phyloP scores from a whole-genome alignment of 768 basidiomycete genomes.

The Favolaschia claudopus region DNA sequence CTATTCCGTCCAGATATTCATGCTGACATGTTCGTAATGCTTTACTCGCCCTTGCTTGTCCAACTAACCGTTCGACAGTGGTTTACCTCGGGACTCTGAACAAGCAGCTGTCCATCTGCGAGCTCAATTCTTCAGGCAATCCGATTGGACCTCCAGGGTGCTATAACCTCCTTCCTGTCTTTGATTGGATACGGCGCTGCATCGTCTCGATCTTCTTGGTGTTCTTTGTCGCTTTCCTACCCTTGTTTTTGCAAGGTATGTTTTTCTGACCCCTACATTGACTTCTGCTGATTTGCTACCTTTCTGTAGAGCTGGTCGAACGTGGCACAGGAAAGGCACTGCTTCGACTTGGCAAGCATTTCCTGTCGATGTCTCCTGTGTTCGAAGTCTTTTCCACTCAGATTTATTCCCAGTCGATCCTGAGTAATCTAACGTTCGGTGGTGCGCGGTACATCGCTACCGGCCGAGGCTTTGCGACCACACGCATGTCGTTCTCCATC shows the following conservation, averaged over 20 bases:
- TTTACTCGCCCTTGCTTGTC: slow-evolving; percentile 10
- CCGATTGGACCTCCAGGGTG: slow-evolving; percentile 89
- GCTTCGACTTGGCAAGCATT: slow-evolving; percentile 94
- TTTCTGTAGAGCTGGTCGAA: slow-evolving; percentile 84
- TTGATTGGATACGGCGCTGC: slow-evolving; percentile 97
- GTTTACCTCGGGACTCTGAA: slow-evolving; percentile 96
- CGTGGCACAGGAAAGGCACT: slow-evolving; percentile 95
- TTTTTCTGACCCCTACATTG: slow-evolving; percentile 1
- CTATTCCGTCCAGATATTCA: slow-evolving; percentile 96
- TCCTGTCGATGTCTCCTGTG: slow-evolving; percentile 94
- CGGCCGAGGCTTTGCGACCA: slow-evolving; percentile 98
- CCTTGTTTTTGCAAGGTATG: slow-evolving; percentile 93
- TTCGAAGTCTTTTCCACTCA: slow-evolving; percentile 99
- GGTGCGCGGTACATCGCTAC: slow-evolving; percentile 99
- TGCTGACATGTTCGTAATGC: slow-evolving; percentile 81
- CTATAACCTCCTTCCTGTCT: slow-evolving; percentile 95
- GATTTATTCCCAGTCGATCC: slow-evolving; percentile 96
- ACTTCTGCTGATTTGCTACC: neutral
- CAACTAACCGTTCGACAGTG: slow-evolving; percentile 56
- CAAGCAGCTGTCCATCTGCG: slow-evolving; percentile 89
- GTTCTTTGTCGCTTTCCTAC: slow-evolving; percentile 97
- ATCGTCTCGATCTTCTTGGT: slow-evolving; percentile 98
- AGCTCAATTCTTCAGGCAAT: slow-evolving; percentile 81
- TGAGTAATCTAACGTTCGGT: slow-evolving; percentile 96
- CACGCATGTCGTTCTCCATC: slow-evolving; percentile 93